Percentiles rank a stretch among this genome's conserved stretches.
Conservation (phyloP, 495 filamentous ascomycete species). For the Neurospora sp. region DNA sequence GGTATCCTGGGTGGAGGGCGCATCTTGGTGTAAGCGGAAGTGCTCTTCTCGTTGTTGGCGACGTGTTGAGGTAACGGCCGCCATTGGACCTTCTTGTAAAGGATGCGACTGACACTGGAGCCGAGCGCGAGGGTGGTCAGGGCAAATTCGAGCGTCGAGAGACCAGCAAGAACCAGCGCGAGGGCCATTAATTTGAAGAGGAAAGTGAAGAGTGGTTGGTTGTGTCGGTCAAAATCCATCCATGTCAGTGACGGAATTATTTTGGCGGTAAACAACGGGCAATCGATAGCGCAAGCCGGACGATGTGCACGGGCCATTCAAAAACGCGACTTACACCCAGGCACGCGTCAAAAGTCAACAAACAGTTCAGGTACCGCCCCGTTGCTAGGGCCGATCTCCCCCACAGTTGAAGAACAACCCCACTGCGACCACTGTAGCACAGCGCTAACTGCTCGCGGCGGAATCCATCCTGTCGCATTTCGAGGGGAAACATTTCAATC, state of each 20-base stretch:
- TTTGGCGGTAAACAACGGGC: background rate
- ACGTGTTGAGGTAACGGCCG: constrained; percentile 7
- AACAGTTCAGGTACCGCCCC: background rate
- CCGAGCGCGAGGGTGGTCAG: background rate
- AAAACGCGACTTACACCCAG: background rate
- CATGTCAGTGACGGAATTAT: background rate
- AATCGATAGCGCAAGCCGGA: background rate
- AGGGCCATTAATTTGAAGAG: background rate
- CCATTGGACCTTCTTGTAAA: constrained; percentile 8
- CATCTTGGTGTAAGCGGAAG: constrained; percentile 34
- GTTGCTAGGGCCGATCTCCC: background rate
- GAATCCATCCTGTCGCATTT: background rate
- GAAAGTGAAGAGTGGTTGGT: background rate
- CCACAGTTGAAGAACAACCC: background rate
- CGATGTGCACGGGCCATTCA: background rate
- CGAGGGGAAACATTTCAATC: background rate
- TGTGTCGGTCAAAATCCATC: background rate
- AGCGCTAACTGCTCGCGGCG: background rate
- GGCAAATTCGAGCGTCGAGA: background rate
- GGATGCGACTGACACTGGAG: background rate
- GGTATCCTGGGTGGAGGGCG: constrained; percentile 24
- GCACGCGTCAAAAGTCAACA: background rate
- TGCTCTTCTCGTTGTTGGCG: constrained; percentile 16
- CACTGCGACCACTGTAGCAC: background rate
- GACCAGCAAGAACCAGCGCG: background rate